These are phyloP conservation scores for Ambrosia hybrid DNA, from an alignment of 140 eudicot genomes.

Conservation along the genomic window DNA sequence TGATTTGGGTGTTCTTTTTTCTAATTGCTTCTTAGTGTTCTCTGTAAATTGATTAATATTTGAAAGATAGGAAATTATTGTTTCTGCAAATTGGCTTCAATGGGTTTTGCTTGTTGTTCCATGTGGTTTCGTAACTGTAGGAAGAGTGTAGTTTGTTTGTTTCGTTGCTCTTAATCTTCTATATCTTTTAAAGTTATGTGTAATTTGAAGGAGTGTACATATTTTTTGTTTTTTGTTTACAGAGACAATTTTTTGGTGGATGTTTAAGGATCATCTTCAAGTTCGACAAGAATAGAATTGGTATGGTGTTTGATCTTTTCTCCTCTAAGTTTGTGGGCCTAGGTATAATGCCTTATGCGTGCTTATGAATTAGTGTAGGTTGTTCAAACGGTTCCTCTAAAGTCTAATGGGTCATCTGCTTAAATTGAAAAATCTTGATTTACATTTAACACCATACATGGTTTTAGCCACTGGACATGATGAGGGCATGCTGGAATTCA, in stretches of 20 bases:
- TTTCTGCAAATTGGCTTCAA: too few relatives aligned
- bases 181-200: too few relatives aligned
- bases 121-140: too few relatives aligned
- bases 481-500: conserved; percentile 98
- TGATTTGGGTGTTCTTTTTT: too few relatives aligned
- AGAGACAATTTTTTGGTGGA: conserved; percentile 52
- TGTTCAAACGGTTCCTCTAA: conserved; percentile 92
- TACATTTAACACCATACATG: conserved; percentile 90
- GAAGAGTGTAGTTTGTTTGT: too few relatives aligned
- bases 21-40: too few relatives aligned
- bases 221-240: too few relatives aligned
- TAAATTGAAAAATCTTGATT: conserved; percentile 93
- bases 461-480: conserved; percentile 97
- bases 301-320: conserved; percentile 33
- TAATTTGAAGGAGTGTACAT: too few relatives aligned
- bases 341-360: background rate
- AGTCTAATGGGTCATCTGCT: conserved; percentile 97
- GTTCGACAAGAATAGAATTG: conserved; percentile 98
- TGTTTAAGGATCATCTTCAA: conserved; percentile 86
- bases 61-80: too few relatives aligned
- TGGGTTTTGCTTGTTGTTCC: too few relatives aligned
- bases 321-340: background rate
- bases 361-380: conserved; percentile 49
- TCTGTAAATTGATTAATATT: too few relatives aligned
- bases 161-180: too few relatives aligned